Evolutionary conservation across 768 basidiomycete genomes (phyloP).

Genomic region (Podaxis sp.): DNA sequence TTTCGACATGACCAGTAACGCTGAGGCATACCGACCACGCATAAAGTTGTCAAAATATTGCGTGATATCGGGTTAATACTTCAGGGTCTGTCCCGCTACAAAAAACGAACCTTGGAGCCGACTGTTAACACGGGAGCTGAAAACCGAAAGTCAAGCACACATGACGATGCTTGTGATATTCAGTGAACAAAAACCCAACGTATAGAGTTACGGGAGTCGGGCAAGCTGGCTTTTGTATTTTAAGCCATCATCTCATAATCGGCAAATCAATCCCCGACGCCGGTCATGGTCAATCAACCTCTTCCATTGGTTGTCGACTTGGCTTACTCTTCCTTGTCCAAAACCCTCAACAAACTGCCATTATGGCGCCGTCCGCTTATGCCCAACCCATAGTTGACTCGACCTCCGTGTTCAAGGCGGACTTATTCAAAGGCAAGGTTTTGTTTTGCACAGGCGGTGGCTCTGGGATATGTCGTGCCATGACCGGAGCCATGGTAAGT

Average conservation of each 20-base stretch:
- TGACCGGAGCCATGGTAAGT: conserved; percentile 81
- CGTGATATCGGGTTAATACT: no score
- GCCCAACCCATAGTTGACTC: conserved; percentile 52
- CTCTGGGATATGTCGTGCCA: conserved; percentile 88
- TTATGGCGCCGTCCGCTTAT: conserved; percentile 42
- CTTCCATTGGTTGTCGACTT: neutral
- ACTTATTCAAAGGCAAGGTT: conserved; percentile 90
- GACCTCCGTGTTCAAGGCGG: conserved; percentile 65
- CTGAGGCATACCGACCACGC: neutral
- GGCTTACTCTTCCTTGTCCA: neutral
- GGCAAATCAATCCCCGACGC: neutral
- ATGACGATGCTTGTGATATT: no score
- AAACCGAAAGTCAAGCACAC: no score
- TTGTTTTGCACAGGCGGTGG: conserved; percentile 90
- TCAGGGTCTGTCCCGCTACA: no score
- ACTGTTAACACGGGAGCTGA: no score
- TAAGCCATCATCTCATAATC: neutral
- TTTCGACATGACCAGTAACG: neutral
- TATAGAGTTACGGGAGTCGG: no score
- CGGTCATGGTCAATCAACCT: neutral
- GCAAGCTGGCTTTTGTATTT: no score
- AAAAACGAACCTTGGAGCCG: no score
- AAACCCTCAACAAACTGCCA: conserved; percentile 2
- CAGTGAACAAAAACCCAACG: no score
- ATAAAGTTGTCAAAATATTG: neutral